These are phyloP conservation scores for Penicillium cataractarum DNA, from an alignment of 495 filamentous ascomycete species.

Conservation along the genomic window DNA sequence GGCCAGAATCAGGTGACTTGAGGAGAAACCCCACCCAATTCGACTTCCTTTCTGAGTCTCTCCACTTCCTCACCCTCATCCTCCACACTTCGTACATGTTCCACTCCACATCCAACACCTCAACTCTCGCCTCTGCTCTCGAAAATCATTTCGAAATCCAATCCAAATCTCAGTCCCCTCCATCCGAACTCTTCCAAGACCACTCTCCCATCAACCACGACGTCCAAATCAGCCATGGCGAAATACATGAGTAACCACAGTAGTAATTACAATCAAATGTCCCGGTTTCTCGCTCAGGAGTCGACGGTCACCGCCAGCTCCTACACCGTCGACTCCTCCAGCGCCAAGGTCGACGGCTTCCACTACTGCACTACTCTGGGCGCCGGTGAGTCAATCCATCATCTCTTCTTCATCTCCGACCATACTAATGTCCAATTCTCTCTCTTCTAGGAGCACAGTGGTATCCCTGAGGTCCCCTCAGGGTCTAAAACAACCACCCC, in stretches of 20 bases:
- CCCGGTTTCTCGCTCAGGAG: constrained; percentile 50
- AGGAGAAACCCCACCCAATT: constrained; percentile 2
- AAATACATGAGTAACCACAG: constrained; percentile 67
- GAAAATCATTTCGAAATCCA: background rate
- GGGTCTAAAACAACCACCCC: constrained; percentile 72
- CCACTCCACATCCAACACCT: background rate
- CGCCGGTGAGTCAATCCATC: constrained; percentile 56
- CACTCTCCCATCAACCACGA: constrained; percentile 7
- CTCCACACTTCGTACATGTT: constrained; percentile 2
- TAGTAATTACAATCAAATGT: constrained; percentile 73
- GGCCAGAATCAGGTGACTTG: constrained; percentile 4
- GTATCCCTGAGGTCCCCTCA: constrained; percentile 95
- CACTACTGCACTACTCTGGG: constrained; percentile 93
- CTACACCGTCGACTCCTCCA: constrained; percentile 65
- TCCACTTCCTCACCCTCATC: background rate
- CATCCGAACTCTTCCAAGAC: constrained; percentile 3
- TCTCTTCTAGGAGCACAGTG: constrained; percentile 75
- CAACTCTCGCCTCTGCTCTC: background rate
- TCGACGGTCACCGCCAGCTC: constrained; percentile 81
- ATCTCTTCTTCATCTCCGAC: background rate
- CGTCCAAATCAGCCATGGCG: constrained; percentile 39
- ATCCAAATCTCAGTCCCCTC: background rate
- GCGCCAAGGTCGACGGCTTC: constrained; percentile 71
- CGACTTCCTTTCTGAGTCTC: background rate
- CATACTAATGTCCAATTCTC: constrained; percentile 9